phyloP scores from a whole-genome alignment of 2,329 filamentous ascomycete species.

The Gremmenia infestans region DNA sequence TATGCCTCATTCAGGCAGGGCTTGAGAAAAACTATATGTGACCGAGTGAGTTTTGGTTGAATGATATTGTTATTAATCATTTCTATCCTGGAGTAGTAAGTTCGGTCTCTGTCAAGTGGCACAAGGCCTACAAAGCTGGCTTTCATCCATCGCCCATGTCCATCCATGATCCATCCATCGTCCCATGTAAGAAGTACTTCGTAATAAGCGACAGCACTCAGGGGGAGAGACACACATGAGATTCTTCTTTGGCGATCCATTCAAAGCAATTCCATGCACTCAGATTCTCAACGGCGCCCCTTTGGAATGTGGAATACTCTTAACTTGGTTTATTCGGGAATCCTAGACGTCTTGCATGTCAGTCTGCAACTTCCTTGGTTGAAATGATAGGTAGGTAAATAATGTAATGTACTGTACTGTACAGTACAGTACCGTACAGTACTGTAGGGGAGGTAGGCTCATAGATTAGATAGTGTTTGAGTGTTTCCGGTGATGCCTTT shows the following conservation, averaged over 20 bases:
- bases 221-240: constrained; percentile 1
- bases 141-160: background rate
- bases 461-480: too few relatives aligned
- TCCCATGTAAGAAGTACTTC: background rate
- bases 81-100: background rate
- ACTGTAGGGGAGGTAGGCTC: too few relatives aligned
- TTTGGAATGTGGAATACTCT: background rate
- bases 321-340: too few relatives aligned
- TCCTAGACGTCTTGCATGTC: too few relatives aligned
- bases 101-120: background rate
- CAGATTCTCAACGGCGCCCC: background rate
- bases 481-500: background rate
- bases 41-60: background rate
- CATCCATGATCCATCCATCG: background rate
- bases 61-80: background rate
- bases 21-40: background rate
- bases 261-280: background rate
- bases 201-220: background rate
- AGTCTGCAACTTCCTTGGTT: background rate
- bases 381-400: background rate
- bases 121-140: background rate
- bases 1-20: background rate
- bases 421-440: too few relatives aligned
- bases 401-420: background rate
- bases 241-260: constrained; percentile 6